Base-by-base conservation (phyloP, 305 asterid species). In the Ajuga reptans region DNA sequence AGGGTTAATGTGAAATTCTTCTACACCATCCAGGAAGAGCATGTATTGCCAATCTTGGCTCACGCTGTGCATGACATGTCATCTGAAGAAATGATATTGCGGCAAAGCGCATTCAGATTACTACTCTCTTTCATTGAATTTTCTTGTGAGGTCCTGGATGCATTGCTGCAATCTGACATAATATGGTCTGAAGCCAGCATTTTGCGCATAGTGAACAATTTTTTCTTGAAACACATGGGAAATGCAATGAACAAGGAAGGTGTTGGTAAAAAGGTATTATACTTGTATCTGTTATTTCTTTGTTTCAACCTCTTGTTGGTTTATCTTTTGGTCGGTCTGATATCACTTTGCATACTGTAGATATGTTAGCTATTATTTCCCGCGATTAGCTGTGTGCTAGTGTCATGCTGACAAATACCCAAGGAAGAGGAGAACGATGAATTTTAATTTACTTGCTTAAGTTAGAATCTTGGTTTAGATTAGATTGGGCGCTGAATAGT, bases 201-300 rank as follows among this genome's bases (percentile, higher is more conserved):
- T 75, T 80, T 70, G 80, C 77, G 77, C 69, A 70, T 75, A 55
- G 69, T 86, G 68, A 85, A 77, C 70, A 85, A 77, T 58, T 84
- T 89, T 80, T 77, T 91, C 80, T 69, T 89, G 84, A 94, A 84
- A 79, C 90, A 89, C 73, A 89, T 94, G 93, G 98, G 96, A 64
- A 79, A 75, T 74, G 96, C 98, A 42, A 89, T 94, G 98, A 78
- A 63, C 66, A 91, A 84, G 80, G 96, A 86, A 74, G 78, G 79
- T 75, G 59, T 93, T 70, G 77, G 78, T 72, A 88, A 80, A 72
- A 89, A 94, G 99, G 99, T 91, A 81, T 68, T 17, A 7, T 39
- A 6, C 60, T 27, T 52, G 66, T 67, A 9, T 53, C 3, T 29
- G 54, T 9, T 8, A 34, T 53, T 76, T 71, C 27, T 78, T 51